Evolutionary conservation across 225 moss, liverwort and hornwort species (phyloP).

Genomic region (Physcomitrellopsis africana): DNA sequence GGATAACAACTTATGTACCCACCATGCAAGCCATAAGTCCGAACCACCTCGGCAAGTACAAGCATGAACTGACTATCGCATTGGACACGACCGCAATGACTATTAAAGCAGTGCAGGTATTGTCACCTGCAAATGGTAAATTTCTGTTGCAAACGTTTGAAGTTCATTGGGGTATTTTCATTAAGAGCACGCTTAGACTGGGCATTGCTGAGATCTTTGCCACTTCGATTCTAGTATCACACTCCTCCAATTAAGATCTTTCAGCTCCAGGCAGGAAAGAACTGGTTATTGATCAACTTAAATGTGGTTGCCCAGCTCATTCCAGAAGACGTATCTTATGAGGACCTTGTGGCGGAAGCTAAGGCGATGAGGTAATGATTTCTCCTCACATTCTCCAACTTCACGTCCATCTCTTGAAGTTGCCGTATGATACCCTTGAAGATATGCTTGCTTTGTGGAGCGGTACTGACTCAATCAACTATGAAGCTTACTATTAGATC

Average conservation of each 20-base stretch:
- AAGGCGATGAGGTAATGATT: slow-evolving; percentile 30
- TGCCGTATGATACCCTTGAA: slow-evolving; percentile 14
- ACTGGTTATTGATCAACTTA: slow-evolving; percentile 13
- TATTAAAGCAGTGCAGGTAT: slow-evolving; percentile 44
- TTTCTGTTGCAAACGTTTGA: background rate
- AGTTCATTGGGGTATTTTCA: slow-evolving; percentile 2
- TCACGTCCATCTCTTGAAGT: background rate
- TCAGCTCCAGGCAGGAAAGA: slow-evolving; percentile 5
- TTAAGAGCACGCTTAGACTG: slow-evolving; percentile 10
- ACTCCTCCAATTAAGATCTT: background rate
- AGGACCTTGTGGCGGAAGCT: slow-evolving; percentile 45
- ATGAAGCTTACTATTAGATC: background rate
- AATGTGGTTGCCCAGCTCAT: slow-evolving; percentile 35
- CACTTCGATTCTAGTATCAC: background rate
- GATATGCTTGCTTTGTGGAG: background rate
- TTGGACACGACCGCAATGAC: slow-evolving; percentile 38
- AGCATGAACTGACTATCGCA: slow-evolving; percentile 41
- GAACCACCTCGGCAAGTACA: slow-evolving; percentile 19
- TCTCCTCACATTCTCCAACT: slow-evolving; percentile 4
- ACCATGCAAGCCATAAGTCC: slow-evolving; percentile 20
- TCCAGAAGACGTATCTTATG: slow-evolving; percentile 42
- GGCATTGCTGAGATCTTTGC: background rate
- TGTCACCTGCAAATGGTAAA: background rate
- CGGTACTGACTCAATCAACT: background rate
- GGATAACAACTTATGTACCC: slow-evolving; percentile 39